Evolutionary conservation across 805 yeast species (phyloP).

Genomic region (Saccharomycopsis microspora): DNA sequence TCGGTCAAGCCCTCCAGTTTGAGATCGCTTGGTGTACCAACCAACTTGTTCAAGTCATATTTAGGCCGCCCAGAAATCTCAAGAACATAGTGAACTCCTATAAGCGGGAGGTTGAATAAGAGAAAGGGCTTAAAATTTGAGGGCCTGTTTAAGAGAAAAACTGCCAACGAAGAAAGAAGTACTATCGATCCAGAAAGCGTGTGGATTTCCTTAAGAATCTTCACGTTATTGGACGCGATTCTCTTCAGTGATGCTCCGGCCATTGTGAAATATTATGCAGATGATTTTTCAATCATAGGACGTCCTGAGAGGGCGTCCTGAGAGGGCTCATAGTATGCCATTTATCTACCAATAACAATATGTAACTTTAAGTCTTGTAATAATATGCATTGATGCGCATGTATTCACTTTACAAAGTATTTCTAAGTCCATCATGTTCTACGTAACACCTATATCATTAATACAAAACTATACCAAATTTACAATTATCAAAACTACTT

Average conservation of each 20-base stretch:
- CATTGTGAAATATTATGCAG: constrained; percentile 24
- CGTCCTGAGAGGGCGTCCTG: too few relatives aligned
- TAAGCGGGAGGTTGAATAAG: constrained; percentile 30
- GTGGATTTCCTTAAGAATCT: constrained; percentile 24
- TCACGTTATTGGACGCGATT: constrained; percentile 25
- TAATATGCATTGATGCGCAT: too few relatives aligned
- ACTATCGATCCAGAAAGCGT: constrained; percentile 28
- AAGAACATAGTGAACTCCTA: constrained; percentile 36
- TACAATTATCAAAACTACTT: too few relatives aligned
- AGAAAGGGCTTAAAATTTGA: constrained; percentile 31
- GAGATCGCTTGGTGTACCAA: constrained; percentile 50
- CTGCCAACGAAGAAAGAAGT: constrained; percentile 26
- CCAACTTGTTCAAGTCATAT: constrained; percentile 34
- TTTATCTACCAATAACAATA: too few relatives aligned
- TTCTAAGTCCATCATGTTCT: too few relatives aligned
- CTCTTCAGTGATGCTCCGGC: constrained; percentile 34
- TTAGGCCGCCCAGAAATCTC: constrained; percentile 54
- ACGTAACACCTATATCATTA: too few relatives aligned
- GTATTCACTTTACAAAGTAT: too few relatives aligned
- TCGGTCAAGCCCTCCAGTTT: constrained; percentile 56
- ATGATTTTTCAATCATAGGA: too few relatives aligned
- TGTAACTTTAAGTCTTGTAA: too few relatives aligned
- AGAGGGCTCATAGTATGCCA: too few relatives aligned
- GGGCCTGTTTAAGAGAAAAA: constrained; percentile 35
- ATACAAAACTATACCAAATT: too few relatives aligned